phyloP scores from a whole-genome alignment of 352 stramenopile species.

The Phytophthora brassicae region DNA sequence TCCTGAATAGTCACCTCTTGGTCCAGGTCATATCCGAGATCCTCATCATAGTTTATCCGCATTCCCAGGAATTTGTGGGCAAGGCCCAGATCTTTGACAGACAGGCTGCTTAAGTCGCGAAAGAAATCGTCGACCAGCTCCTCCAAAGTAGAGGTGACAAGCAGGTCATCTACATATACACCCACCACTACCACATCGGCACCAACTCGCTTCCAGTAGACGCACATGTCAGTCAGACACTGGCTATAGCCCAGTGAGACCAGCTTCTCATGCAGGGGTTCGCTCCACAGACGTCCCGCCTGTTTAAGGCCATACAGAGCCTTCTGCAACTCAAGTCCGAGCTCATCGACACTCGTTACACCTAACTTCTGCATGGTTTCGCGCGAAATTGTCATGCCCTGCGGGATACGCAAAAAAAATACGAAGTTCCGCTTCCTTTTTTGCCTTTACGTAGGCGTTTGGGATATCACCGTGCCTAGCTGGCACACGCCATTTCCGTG shows the following conservation, averaged over 20 bases:
- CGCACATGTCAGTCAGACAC: not conserved
- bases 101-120: not conserved
- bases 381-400: conserved; percentile 8
- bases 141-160: not conserved
- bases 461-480: conserved; percentile 26
- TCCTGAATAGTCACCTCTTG: no score
- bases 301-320: not conserved
- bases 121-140: not conserved
- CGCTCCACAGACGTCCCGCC: not conserved
- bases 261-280: not conserved
- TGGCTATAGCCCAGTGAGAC: not conserved
- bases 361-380: not conserved
- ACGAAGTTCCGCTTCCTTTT: conserved; percentile 10
- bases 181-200: not conserved
- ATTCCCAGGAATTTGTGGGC: not conserved
- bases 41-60: no score
- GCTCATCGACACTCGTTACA: not conserved
- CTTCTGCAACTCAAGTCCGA: not conserved
- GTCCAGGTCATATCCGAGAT: no score
- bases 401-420: conserved; percentile 27
- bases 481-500: conserved; percentile 8
- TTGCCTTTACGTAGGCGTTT: conserved; percentile 31
- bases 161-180: not conserved
- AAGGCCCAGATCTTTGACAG: not conserved
- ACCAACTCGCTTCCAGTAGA: not conserved